Evolutionary conservation across 2,329 filamentous ascomycete species (phyloP), one percentile per base, ranked within the genome.

Genomic region (Ophiostoma sp.): DNA sequence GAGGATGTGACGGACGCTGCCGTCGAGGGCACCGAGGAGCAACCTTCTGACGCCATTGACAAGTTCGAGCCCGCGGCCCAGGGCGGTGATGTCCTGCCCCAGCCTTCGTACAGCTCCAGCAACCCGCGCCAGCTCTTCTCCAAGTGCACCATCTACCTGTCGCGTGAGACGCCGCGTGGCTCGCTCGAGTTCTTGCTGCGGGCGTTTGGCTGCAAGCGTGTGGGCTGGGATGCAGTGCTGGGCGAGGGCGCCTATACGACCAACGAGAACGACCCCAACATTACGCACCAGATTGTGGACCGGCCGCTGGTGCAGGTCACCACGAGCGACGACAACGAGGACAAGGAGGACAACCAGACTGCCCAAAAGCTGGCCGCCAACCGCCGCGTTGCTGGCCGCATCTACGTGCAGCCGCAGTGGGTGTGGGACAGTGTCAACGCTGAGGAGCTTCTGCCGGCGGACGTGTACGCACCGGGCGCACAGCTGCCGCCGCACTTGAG

Each of bases 341-440:
- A 91, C 77, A 91, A 87, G 82, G 87, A 88, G 76, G 89, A 91
- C 78, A 91, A 87, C 82, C 89, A 89, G 83, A 92, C 85, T 75
- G 84, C 84, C 66, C 88, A 87, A 80, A 88, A 87, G 80, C 83
- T 90, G 72, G 85, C 81, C 33, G 82, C 82, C 74, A 92, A 93
- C 79, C 90, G 90, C 76, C 90, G 94, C 75, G 92, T 98, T 75
- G 94, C 95, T n/a, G 95, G 95, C 48, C 89, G 96, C 77, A 94
- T 90, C 76, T 99, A 99, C 78, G 85, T 99, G 72, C 96, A 99
- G 84, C 96, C 96, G 25, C 96, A 99, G 81, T 99, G 97, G 95
- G 90, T 99, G 3, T 99, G 96, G 96, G 96, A 99, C 80, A 95
- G 93, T 79, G 85, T 97, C 81, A 99, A 99, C 81, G 93, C 96